Base-by-base conservation (phyloP, 495 filamentous ascomycete species). In the Monascus purpureus region DNA sequence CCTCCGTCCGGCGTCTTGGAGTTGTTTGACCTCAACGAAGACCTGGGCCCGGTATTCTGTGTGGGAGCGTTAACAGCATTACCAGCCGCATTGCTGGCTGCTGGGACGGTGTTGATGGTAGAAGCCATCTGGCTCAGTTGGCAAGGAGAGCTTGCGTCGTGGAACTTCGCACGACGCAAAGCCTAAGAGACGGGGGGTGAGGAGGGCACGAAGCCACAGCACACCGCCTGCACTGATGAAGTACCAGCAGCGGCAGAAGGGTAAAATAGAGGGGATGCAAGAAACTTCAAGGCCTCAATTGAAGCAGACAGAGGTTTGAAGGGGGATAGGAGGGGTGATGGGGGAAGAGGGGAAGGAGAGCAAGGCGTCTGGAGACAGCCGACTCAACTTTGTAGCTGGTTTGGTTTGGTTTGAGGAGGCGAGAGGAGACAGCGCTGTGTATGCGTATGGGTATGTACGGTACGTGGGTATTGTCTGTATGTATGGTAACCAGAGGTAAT, bases 11-110 rank as follows among this genome's bases (percentile, higher is more conserved):
- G 45, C 40, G 56, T 57, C 47, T 69, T 73, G 22, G 61, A 49
- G 46, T 46, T 70, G 52, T 68, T 75, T 16, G 64, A 43, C 39
- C 61, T 54, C 38, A 65, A 35, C 31, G 70, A 68, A 32, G 68
- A 45, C 34, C 64, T 51, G 30, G 38, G 37, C 20, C 45, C 46
- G 13, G 61, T 20, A 36, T 58, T 58, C 31, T 59, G 53, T 26
- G 49, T 30, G 8, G 55, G 39, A 9, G 57, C 18, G 36, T 46
- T 53, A 18, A 41, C 39, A 18, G 54, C 53, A 53, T 65, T 71
- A 41, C 56, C 59, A 38, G 66, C 52, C 28, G 57, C 50, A 38
- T 55, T 65, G 48, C 67, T 73, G 26, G 51, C 50, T 41, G 56
- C 50, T 16, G 55, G 47, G 28, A 47, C 44, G 29, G 61, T 59